These are phyloP conservation scores for Talaromyces albobiverticillius DNA, from an alignment of 2,329 filamentous ascomycete genomes.

Conservation along the genomic window DNA sequence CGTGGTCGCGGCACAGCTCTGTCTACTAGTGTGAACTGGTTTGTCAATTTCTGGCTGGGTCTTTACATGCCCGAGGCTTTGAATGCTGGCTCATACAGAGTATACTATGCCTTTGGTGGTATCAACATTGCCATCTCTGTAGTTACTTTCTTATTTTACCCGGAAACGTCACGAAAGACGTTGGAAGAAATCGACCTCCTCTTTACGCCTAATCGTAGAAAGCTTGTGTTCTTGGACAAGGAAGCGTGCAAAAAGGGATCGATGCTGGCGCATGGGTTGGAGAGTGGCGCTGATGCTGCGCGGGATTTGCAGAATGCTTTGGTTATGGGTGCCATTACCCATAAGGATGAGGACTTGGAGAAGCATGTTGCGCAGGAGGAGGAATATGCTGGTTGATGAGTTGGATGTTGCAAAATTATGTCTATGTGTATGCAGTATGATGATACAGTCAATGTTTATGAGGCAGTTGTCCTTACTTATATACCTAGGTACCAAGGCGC, in stretches of 20 bases:
- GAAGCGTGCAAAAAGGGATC: background rate
- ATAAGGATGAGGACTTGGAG: background rate
- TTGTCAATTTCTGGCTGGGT: constrained; percentile 21
- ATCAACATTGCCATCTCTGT: constrained; percentile 26
- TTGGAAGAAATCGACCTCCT: constrained; percentile 3
- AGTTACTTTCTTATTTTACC: constrained; percentile 29
- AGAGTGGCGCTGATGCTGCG: background rate
- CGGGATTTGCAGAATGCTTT: background rate
- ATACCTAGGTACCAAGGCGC: too few relatives aligned
- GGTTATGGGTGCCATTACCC: background rate
- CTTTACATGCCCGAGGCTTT: constrained; percentile 21
- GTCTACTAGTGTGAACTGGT: constrained; percentile 21
- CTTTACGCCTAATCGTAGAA: constrained; percentile 20
- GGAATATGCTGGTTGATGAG: background rate
- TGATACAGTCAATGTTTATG: too few relatives aligned
- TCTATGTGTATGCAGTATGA: too few relatives aligned
- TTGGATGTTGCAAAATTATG: too few relatives aligned
- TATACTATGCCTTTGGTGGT: constrained; percentile 33
- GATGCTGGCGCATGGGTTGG: background rate
- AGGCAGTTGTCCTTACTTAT: too few relatives aligned
- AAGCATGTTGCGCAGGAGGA: background rate
- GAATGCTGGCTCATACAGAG: constrained; percentile 42
- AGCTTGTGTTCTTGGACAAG: background rate
- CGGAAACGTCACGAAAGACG: constrained; percentile 13
- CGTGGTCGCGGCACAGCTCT: constrained; percentile 19